A percentile compares a stretch with the other conserved stretches of the same genome.
Conservation (phyloP, 768 basidiomycete species). For the Phanerochaete carnosa region DNA sequence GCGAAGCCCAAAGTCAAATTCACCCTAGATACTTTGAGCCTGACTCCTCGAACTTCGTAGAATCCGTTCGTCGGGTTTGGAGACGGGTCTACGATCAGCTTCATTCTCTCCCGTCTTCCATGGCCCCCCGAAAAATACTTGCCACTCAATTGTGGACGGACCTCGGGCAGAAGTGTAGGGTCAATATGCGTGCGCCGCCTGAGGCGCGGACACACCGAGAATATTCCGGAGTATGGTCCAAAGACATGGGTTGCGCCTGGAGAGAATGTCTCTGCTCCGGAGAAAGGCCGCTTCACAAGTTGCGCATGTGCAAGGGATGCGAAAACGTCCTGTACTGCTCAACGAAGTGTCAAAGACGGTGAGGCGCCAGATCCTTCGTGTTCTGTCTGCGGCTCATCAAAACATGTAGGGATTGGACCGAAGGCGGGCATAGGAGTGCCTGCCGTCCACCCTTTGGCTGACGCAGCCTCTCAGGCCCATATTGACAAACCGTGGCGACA, state of each 20-base stretch:
- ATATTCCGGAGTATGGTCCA: not conserved
- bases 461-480: too few species aligned
- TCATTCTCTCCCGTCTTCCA: not conserved
- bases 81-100: not conserved
- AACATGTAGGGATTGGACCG: not conserved
- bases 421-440: not conserved
- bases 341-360: not conserved
- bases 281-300: not conserved
- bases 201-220: not conserved
- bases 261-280: constrained; percentile 1
- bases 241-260: not conserved
- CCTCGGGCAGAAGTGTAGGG: not conserved
- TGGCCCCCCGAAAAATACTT: not conserved
- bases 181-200: not conserved
- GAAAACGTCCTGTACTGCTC: not conserved
- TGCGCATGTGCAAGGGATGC: not conserved
- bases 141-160: not conserved
- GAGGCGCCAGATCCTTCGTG: too few species aligned
- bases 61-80: too few species aligned
- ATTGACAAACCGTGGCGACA: too few species aligned
- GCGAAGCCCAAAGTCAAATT: too few species aligned
- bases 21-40: too few species aligned
- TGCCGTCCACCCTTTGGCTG: too few species aligned
- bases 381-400: not conserved
- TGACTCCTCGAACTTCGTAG: too few species aligned